Conservation (phyloP, 164 flowering plant genomes). For the Taxillus chinensis region DNA sequence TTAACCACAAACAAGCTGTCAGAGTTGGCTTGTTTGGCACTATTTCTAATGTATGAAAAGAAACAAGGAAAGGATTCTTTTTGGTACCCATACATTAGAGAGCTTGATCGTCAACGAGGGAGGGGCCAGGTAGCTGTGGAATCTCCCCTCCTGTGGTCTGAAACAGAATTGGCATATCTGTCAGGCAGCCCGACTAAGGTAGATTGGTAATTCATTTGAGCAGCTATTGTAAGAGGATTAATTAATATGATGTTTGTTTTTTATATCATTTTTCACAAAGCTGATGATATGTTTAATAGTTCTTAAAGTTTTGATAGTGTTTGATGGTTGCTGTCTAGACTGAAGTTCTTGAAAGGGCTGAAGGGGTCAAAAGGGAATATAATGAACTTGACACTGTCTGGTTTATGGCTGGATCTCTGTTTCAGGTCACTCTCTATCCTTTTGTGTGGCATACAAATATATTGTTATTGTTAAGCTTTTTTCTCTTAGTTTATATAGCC, state of each 20-base stretch:
- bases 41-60: conserved; percentile 98
- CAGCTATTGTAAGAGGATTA: conserved; percentile 5
- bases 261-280: background rate
- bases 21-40: conserved; percentile 92
- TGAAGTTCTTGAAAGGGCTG: conserved; percentile 77
- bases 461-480: no score
- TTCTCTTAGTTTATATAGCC: no score
- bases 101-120: conserved; percentile 96
- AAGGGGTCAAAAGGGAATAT: conserved; percentile 89
- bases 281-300: conserved; percentile 5
- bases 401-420: conserved; percentile 99
- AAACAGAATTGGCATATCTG: conserved; percentile 66
- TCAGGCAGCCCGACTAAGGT: conserved; percentile 97
- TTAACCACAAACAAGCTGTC: conserved; percentile 89
- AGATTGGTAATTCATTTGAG: background rate
- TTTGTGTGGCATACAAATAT: no score
- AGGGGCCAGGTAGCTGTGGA: conserved; percentile 96
- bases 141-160: conserved; percentile 96
- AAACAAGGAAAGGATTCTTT: conserved; percentile 96
- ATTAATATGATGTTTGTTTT: background rate
- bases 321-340: conserved; percentile 30
- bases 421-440: conserved; percentile 52
- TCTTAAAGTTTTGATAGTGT: conserved; percentile 8
- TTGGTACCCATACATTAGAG: conserved; percentile 93
- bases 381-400: conserved; percentile 97